These are phyloP conservation scores for Albugo laibachii DNA, from an alignment of 352 stramenopile genomes.

Conservation along the genomic window DNA sequence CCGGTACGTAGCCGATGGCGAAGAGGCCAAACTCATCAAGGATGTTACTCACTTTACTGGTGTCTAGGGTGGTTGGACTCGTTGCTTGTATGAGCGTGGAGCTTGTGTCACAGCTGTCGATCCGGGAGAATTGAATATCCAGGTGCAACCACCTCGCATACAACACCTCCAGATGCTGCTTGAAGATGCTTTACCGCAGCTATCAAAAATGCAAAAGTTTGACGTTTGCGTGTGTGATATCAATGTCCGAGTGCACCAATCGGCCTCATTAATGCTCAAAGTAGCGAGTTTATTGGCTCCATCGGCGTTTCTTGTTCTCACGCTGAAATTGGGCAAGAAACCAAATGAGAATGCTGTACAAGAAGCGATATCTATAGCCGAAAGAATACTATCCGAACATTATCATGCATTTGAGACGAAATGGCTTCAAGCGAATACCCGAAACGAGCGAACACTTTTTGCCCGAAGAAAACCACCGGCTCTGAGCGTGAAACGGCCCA, in stretches of 20 bases:
- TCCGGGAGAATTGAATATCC: constrained; percentile 23
- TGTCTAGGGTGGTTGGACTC: constrained; percentile 23
- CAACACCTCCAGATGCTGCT: constrained; percentile 23
- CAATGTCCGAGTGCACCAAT: constrained; percentile 15
- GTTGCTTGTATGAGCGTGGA: constrained; percentile 19
- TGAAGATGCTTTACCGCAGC: constrained; percentile 13
- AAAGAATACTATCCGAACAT: not conserved
- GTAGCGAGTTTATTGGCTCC: constrained; percentile 10
- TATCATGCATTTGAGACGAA: constrained; percentile 9
- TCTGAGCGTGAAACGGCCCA: not conserved
- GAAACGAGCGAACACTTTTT: constrained; percentile 24
- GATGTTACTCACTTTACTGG: not conserved
- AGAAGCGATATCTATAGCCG: constrained; percentile 6
- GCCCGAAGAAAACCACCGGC: constrained; percentile 7
- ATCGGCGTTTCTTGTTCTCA: constrained; percentile 12
- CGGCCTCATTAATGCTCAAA: constrained; percentile 12
- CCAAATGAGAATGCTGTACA: constrained; percentile 10
- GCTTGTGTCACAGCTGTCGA: constrained; percentile 29
- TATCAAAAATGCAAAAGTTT: constrained; percentile 14
- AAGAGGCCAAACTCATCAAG: not conserved
- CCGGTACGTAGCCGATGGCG: constrained; percentile 9
- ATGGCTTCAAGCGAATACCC: constrained; percentile 23
- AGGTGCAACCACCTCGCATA: constrained; percentile 8
- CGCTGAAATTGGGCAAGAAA: constrained; percentile 20
- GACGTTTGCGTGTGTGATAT: constrained; percentile 27